Evolutionary conservation across 169 alveolate species (phyloP).

Genomic region (Plasmodium reichenowi): DNA sequence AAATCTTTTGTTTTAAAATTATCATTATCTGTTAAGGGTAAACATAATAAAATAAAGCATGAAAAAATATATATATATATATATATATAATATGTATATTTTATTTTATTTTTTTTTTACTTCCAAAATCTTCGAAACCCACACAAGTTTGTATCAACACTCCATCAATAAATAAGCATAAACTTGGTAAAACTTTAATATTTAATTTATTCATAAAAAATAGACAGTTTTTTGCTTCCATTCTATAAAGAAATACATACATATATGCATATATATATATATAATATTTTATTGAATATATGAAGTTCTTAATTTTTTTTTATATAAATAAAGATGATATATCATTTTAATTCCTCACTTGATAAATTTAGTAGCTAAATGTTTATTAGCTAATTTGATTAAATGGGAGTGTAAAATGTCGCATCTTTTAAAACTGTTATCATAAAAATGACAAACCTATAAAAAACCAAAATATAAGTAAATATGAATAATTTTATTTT

Average conservation of each 20-base stretch:
- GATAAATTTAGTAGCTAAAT: conserved; percentile 52
- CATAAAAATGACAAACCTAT: conserved; percentile 74
- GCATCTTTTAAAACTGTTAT: conserved; percentile 55
- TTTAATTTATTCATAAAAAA: conserved; percentile 67
- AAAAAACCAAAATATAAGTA: not conserved
- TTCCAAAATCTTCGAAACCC: conserved; percentile 76
- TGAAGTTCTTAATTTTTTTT: too few relatives aligned
- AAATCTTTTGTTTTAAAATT: conserved; percentile 62
- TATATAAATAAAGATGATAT: too few relatives aligned
- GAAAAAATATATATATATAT: not conserved
- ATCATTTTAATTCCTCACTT: conserved; percentile 16
- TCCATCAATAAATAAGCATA: conserved; percentile 72
- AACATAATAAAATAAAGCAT: not conserved
- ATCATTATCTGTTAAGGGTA: conserved; percentile 38
- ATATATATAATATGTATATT: not conserved
- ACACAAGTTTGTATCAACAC: conserved; percentile 49
- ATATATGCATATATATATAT: not conserved
- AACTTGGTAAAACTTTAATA: conserved; percentile 58
- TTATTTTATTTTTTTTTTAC: conserved; percentile 2
- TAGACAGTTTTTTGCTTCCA: conserved; percentile 70
- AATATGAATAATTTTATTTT: not conserved
- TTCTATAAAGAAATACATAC: conserved; percentile 16
- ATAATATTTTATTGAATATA: too few relatives aligned
- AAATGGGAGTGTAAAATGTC: conserved; percentile 67
- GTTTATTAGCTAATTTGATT: conserved; percentile 63